Evolutionary conservation across 345 rosid genomes (phyloP), one percentile per base, ranked within the genome.

Genomic region (Carallia brachiata): DNA sequence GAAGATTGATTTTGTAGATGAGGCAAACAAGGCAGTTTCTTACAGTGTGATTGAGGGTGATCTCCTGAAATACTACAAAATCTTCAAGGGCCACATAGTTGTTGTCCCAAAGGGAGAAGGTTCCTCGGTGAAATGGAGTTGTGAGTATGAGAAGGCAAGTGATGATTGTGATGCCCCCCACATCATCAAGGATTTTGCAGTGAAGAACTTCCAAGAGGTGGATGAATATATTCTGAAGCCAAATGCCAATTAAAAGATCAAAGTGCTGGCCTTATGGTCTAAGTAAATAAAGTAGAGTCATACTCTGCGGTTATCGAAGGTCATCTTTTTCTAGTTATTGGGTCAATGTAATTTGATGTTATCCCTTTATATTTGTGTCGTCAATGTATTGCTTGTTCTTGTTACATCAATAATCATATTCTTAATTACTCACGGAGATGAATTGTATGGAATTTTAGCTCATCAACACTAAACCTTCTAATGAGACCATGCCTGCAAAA

Each of bases 11-110:
- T 74, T 72, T 0, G 95, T 87, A 52, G 88, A 94, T 52, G 84
- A 87, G 65, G 88, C 50, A n/a, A 81, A 81, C 16, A 89, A 54
- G 82, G 52, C 69, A 44, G 84, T 81, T 54, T 37, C 73, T 34
- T 93, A 91, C 81, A 84, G 85, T 70, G 76, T 93, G 44, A 80
- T 89, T 16, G 97, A 80, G 0, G 98, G 96, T 3, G 98, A 89
- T 75, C 88, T 91, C 69, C 71, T 88, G 73, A 83, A 91, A 19
- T 91, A 76, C 84, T 94, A 89, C 88, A 91, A 84, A 79, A 75
- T 58, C 6, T 94, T 94, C 89, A 84, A 82, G 53, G 86, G 83
- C 55, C 75, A 74, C 70, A 74, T 94, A 70, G 61, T 23, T 19
- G 83, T 88, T 7, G 31, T 58, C 61, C 90, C 98, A 12, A 88